A percentile compares a stretch with the other conserved stretches of the same genome.
phyloP scores from a whole-genome alignment of 2,329 filamentous ascomycete genomes.

The Orbilia quercus region DNA sequence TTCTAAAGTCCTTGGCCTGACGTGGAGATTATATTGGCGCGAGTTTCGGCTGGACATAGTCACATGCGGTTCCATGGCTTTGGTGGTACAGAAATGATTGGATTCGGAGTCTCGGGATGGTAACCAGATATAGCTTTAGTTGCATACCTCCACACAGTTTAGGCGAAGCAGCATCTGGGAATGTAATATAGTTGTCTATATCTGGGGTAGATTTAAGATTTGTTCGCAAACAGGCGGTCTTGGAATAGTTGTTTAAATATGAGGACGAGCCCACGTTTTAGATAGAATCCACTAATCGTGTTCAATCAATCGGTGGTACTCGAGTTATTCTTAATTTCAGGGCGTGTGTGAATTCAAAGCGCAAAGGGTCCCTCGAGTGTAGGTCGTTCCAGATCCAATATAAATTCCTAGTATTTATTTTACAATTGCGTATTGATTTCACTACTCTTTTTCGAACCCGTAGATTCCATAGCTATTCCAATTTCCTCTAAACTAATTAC shows the following conservation, averaged over 20 bases:
- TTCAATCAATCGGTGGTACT: no score
- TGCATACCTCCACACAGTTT: constrained; percentile 3
- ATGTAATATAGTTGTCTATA: background rate
- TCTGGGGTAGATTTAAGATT: background rate
- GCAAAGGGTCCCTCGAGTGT: no score
- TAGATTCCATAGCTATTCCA: no score
- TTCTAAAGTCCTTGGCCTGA: constrained; percentile 8
- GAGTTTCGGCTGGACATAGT: constrained; percentile 3
- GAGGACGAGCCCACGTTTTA: background rate
- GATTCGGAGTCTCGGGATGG: background rate
- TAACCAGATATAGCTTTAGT: constrained; percentile 7
- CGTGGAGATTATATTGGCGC: background rate
- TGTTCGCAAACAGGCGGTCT: background rate
- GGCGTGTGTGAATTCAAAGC: no score
- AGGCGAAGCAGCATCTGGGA: constrained; percentile 11
- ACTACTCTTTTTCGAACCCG: no score
- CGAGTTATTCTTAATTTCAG: no score
- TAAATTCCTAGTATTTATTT: no score
- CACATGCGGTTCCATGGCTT: background rate
- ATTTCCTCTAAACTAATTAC: no score
- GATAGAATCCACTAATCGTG: no score
- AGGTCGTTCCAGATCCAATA: no score
- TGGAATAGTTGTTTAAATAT: background rate
- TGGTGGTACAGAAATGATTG: background rate
- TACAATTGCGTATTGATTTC: no score